Evolutionary conservation across 768 basidiomycete genomes (phyloP), one percentile per base, ranked within the genome.

Genomic region (Termitomyces sp.): DNA sequence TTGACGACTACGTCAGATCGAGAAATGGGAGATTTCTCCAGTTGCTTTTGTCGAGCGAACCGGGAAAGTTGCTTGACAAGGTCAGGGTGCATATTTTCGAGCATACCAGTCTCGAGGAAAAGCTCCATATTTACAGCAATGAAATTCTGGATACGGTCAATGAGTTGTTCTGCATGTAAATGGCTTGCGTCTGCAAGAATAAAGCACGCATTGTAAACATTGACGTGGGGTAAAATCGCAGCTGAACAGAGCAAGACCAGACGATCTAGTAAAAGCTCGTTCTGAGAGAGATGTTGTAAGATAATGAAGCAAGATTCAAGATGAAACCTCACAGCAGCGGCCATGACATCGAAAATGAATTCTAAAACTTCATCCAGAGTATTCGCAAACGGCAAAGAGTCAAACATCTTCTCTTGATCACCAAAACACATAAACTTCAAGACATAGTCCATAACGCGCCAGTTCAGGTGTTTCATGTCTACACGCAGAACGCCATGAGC

Each of bases 231-330:
- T 37, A 94, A 76, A 52, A 98, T 81, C 44, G 88, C 79, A 9
- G 76, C 74, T 1, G 94, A 95, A 72, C 94, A 97, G 26, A 96
- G 72, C 2, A 91, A 79, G 36, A 92, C 81, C 20, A 98, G 81
- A 20, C 87, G 85, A 65, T 92, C 91, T n/a, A 98, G 75, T 9
- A 97, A 80, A 3, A 98, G 73, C 71, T 98, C 94, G 61, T 89
- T 94, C 88, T 95, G 60, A 5, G 36, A 16, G 15, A 28, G 10
- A 26, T 5, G 9, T 5, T 10, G 50, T 64, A 22, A 65, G 51
- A 64, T 37, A 31, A 53, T 29, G 16, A 48, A 20, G 37, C 6
- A 1, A 48, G 18, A 34, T 12, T 39, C 55, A 18, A 15, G 24
- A 58, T 7, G 16, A 1, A 29, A 75, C 82, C n/a, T 69, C 68